Percentiles rank a stretch among this genome's conserved stretches.
Evolutionary conservation across 2,329 filamentous ascomycete genomes (phyloP).

Genomic region (Calonectria hawksworthii): DNA sequence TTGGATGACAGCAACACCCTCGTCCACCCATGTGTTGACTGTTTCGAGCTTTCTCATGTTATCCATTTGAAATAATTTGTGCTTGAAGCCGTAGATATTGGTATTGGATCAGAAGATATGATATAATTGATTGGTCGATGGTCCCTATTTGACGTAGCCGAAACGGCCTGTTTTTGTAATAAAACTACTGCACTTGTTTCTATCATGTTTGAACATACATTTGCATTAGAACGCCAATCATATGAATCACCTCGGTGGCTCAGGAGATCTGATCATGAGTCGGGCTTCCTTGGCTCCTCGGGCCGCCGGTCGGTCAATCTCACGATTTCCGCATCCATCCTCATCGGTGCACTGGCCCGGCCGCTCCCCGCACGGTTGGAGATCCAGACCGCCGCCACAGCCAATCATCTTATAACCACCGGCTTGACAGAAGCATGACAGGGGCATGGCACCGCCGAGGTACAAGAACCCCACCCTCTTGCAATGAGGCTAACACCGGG

Average conservation of each 20-base stretch:
- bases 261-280: neutral
- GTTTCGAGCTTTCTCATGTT: neutral
- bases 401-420: neutral
- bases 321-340: neutral
- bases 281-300: neutral
- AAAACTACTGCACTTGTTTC: neutral
- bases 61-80: neutral
- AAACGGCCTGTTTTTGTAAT: neutral
- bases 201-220: neutral
- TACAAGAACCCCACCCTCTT: too few relatives aligned
- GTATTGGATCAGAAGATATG: neutral
- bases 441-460: neutral
- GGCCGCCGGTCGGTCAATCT: neutral
- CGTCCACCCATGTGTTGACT: slow-evolving; percentile 11
- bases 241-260: too few relatives aligned
- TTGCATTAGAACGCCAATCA: too few relatives aligned
- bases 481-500: too few relatives aligned
- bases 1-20: slow-evolving; percentile 7
- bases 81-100: too few relatives aligned
- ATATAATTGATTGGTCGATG: neutral
- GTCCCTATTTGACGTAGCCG: neutral
- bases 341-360: neutral
- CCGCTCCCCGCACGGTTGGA: neutral
- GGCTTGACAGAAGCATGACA: neutral
- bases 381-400: too few relatives aligned